These are phyloP conservation scores for Leccinum longicurvipes DNA, from an alignment of 768 basidiomycete genomes.

Conservation along the genomic window DNA sequence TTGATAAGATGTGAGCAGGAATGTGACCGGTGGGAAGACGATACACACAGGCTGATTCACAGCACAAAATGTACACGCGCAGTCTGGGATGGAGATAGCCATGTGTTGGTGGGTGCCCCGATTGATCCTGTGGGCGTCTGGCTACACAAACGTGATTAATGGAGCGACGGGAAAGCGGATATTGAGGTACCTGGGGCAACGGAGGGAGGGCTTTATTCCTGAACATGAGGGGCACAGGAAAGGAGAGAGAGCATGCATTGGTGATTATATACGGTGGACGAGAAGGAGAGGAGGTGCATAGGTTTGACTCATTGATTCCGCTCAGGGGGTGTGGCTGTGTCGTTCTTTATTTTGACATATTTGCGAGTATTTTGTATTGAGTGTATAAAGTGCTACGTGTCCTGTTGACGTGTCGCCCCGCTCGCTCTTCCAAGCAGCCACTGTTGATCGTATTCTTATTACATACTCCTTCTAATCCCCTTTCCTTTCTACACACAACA, in stretches of 20 bases:
- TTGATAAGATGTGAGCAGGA: slow-evolving; percentile 12
- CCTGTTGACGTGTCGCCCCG: slow-evolving; percentile 23
- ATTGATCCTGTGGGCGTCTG: background rate
- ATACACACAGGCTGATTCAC: slow-evolving; percentile 5
- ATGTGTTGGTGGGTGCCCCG: background rate
- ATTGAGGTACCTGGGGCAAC: background rate
- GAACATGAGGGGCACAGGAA: slow-evolving; percentile 4
- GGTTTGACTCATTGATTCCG: background rate
- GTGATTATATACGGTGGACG: background rate
- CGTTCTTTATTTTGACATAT: slow-evolving; percentile 15
- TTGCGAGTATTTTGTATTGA: slow-evolving; percentile 19
- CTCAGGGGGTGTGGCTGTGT: background rate
- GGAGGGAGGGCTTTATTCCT: too few species aligned
- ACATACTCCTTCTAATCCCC: background rate
- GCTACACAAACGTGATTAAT: background rate
- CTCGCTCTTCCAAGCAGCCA: slow-evolving; percentile 20
- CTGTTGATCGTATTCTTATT: slow-evolving; percentile 27
- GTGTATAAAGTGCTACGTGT: slow-evolving; percentile 33
- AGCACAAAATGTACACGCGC: background rate
- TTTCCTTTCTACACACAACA: slow-evolving; percentile 15
- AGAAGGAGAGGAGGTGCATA: background rate
- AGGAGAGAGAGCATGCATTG: background rate
- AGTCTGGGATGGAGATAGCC: background rate
- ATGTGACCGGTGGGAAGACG: background rate
- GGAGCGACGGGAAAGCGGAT: background rate